Evolutionary conservation across 257 asterid genomes (phyloP), one percentile per base, ranked within the genome.

Genomic region (Solanum habrochaites): DNA sequence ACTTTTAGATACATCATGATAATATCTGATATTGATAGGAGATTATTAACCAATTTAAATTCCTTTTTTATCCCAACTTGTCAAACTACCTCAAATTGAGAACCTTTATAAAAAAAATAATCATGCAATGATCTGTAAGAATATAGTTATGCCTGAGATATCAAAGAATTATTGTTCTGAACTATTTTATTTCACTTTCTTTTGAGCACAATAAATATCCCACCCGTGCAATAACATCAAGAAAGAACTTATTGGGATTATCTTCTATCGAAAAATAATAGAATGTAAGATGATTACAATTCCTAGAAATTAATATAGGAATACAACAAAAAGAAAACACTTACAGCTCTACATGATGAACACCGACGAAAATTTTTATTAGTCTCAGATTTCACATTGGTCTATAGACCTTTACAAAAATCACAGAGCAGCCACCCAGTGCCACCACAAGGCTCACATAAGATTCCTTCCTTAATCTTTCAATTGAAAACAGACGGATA

Each of bases 261-360:
- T 29, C 25, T 49, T 66, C 72, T 31, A 82, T 40, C 0, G 58
- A 29, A 42, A 60, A 62, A 20, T 37, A 4, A 32, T n/a, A n/a
- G n/a, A n/a, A n/a, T n/a, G n/a, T n/a, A n/a, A n/a, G n/a, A n/a
- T n/a, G n/a, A n/a, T n/a, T 8, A 21, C 31, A 3, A 12, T n/a
- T 74, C 20, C 77, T 71, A 31, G 80, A 71, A 71, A 66, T 25
- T 6, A 66, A 11, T 27, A 66, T 27, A 67, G 3, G 37, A n/a
- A 14, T 29, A 29, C 10, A 49, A 64, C 21, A 18, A 3, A 13
- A 45, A 39, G 64, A 87, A 43, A 21, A 82, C 39, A 90, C 97
- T 94, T 90, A 94, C 98, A 45, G 97, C 98, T 92, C 91, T 91
- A 69, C 98, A 94, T 83, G 95, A 83, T 11, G 98, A 98, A 90